Evolutionary conservation across 2,329 filamentous ascomycete genomes (phyloP), one percentile per base, ranked within the genome.

Genomic region (Seiridium cupressi): DNA sequence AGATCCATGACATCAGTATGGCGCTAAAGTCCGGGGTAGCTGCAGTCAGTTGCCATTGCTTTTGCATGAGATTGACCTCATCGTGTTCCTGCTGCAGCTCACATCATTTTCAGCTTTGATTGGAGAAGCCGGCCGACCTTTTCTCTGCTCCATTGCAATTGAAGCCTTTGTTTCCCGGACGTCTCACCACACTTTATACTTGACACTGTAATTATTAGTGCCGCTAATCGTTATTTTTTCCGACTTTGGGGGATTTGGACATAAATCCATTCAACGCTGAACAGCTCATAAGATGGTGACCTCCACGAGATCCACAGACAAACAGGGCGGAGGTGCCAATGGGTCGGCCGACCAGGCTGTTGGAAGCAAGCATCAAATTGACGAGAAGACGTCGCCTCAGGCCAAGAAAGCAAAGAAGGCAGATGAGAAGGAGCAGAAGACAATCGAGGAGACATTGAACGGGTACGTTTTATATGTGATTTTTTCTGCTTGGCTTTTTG

Each of bases 401-500:
- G 64, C 75, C 10, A 80, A 81, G 66, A 76, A 76, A 32, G 69
- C 72, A n/a, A 74, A 72, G 59, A 72, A 67, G 57, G 64, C 63
- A 8, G 62, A 67, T 10, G 62, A 61, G 11, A 77, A 75, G 63
- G 76, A 79, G 61, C 83, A 86, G 67, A 78, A 78, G 64, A 83
- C 80, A 0, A 75, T 85, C 40, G 83, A 86, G 61, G 80, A 84
- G 63, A 79, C 76, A 1, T 70, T 83, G 47, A 72, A 74, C 8
- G 71, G 63, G 70, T 70, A 61, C 11, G 55, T 59, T 48, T 13
- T 4, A 5, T 40, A 32, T 26, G 18, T 26, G 18, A 26, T 26
- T 26, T 26, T 26, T 26, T 26, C 18, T 26, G 18, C 18, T 26
- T 26, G 18, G 2, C 18, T 26, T 26, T 26, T 26, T 26, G 18